A percentile compares a stretch with the other conserved stretches of the same genome.
These are phyloP conservation scores for Coemansia sp. DNA, from an alignment of 192 early-diverging fungal genomes.

Conservation along the genomic window DNA sequence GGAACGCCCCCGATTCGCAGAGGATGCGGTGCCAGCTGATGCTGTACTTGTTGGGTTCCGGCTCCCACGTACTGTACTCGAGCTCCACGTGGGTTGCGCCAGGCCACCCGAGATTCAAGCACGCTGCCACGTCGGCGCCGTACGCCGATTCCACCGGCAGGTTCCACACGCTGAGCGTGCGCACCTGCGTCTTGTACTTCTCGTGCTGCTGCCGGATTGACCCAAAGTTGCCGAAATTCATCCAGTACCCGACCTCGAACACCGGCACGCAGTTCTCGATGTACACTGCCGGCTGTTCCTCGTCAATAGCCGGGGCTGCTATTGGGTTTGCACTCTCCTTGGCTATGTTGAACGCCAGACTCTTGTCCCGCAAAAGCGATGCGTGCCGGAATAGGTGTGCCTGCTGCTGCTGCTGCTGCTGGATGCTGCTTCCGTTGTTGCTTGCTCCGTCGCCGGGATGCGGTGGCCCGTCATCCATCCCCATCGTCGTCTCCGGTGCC, in stretches of 20 bases:
- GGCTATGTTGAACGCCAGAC: conserved; percentile 30
- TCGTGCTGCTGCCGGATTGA: conserved; percentile 49
- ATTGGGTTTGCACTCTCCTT: conserved; percentile 7
- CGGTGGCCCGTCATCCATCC: too few relatives aligned
- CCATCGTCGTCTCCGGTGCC: neutral
- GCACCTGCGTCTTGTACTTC: conserved; percentile 43
- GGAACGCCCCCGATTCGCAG: conserved; percentile 43
- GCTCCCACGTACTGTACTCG: conserved; percentile 55
- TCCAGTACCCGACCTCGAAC: conserved; percentile 55
- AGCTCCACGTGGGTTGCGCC: conserved; percentile 43
- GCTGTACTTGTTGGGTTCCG: conserved; percentile 50
- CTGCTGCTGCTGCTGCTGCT: conserved; percentile 15
- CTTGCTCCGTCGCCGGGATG: neutral
- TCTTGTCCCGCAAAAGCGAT: conserved; percentile 43
- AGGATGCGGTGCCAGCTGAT: conserved; percentile 49
- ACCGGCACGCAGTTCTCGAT: conserved; percentile 50
- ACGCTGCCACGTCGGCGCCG: conserved; percentile 46
- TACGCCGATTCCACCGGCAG: conserved; percentile 52
- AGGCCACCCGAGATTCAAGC: conserved; percentile 49
- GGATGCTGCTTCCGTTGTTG: neutral
- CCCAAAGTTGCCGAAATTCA: conserved; percentile 54
- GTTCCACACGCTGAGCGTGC: conserved; percentile 51
- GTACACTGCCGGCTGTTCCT: conserved; percentile 8
- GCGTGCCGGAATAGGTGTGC: conserved; percentile 37
- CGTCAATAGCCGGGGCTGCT: too few relatives aligned